A percentile compares a stretch with the other conserved stretches of the same genome.
These are phyloP conservation scores for Prunus padus DNA, from an alignment of 306 rosid species.

Conservation along the genomic window DNA sequence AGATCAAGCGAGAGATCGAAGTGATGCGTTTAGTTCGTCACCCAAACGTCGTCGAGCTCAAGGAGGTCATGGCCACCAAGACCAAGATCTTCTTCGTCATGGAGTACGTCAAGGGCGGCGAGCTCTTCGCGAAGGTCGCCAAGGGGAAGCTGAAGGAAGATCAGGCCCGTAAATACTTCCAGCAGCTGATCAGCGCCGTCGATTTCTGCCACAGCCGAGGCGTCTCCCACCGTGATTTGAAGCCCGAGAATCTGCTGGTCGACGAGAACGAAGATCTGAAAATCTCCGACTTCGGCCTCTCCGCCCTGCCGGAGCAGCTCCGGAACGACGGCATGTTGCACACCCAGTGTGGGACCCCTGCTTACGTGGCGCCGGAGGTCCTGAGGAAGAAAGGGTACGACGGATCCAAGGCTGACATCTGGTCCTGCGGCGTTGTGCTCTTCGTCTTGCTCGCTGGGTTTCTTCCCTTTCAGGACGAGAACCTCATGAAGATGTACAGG, in stretches of 20 bases:
- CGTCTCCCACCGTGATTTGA: conserved; percentile 74
- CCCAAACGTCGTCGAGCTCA: conserved; percentile 67
- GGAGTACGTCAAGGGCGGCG: conserved; percentile 81
- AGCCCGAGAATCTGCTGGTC: conserved; percentile 72
- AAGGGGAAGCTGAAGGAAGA: conserved; percentile 64
- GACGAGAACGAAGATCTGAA: conserved; percentile 67
- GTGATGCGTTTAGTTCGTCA: conserved; percentile 68
- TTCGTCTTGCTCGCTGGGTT: conserved; percentile 70
- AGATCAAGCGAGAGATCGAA: conserved; percentile 70
- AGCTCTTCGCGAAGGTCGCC: conserved; percentile 69
- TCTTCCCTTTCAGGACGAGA: conserved; percentile 73
- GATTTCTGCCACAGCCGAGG: conserved; percentile 87
- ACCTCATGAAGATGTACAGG: conserved; percentile 57
- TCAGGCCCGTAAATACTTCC: conserved; percentile 63
- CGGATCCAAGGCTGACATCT: conserved; percentile 62
- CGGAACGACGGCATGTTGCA: conserved; percentile 70
- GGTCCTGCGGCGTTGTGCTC: conserved; percentile 80
- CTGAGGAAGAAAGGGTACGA: conserved; percentile 65
- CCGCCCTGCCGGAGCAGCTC: conserved; percentile 68
- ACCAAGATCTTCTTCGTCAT: conserved; percentile 72
- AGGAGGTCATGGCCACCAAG: conserved; percentile 77
- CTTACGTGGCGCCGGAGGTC: conserved; percentile 78
- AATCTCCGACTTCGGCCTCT: conserved; percentile 73
- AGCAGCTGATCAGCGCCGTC: conserved; percentile 66
- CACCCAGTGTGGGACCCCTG: conserved; percentile 91